A percentile compares a stretch with the other conserved stretches of the same genome.
phyloP scores from a whole-genome alignment of 805 yeast species.

The Zygosaccharomyces rouxii region DNA sequence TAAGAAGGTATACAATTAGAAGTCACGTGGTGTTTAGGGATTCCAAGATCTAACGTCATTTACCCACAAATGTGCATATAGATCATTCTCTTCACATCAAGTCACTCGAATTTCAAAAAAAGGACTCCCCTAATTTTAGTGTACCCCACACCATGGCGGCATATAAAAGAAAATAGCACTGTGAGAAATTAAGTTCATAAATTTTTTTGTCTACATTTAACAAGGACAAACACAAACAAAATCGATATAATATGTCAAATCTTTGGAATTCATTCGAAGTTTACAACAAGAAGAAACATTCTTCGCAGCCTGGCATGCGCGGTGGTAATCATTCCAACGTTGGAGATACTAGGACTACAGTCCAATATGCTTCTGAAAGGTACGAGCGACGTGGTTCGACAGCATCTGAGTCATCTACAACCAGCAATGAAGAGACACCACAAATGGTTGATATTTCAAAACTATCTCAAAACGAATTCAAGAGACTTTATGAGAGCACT shows the following conservation, averaged over 20 bases:
- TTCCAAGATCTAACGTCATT: background rate
- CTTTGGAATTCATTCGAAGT: conserved; percentile 35
- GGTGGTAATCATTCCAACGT: conserved; percentile 23
- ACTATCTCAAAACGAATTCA: conserved; percentile 24
- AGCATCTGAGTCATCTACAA: conserved; percentile 8
- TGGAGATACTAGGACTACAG: conserved; percentile 20
- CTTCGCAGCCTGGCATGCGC: conserved; percentile 16
- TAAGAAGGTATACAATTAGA: too few relatives aligned
- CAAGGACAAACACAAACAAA: background rate
- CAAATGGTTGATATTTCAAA: conserved; percentile 21
- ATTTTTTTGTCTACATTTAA: background rate
- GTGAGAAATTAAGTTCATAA: background rate
- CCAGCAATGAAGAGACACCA: conserved; percentile 5
- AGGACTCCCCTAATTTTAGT: background rate
- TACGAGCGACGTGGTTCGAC: conserved; percentile 11
- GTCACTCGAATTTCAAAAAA: background rate
- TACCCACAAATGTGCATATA: background rate
- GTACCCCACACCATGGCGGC: background rate
- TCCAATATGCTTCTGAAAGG: conserved; percentile 24
- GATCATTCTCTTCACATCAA: background rate
- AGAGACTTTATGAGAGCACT: conserved; percentile 19
- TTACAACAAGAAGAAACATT: conserved; percentile 33
- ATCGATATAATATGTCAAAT: conserved; percentile 12
- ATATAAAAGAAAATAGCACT: background rate
- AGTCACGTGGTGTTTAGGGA: too few relatives aligned